Evolutionary conservation across 768 basidiomycete genomes (phyloP).

Genomic region (Pilatotrama ljubarskyi): DNA sequence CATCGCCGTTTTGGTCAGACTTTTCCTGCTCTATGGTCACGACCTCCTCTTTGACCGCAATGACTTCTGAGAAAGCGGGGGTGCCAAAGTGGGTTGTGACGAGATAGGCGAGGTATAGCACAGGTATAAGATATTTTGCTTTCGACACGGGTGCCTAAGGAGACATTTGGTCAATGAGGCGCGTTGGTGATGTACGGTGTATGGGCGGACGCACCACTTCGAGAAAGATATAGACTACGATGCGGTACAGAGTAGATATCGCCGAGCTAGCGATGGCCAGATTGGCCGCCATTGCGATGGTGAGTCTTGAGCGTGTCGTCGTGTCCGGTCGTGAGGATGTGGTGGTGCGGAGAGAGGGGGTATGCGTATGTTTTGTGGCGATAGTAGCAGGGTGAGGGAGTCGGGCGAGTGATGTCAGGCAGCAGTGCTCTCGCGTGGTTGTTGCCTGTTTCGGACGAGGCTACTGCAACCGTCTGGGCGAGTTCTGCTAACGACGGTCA

Average conservation of each 20-base stretch:
- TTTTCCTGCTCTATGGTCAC: constrained; percentile 12
- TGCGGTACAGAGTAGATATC: constrained; percentile 42
- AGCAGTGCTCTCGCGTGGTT: constrained; percentile 1
- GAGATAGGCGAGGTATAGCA: constrained; percentile 31
- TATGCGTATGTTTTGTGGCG: not conserved
- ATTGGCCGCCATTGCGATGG: constrained; percentile 14
- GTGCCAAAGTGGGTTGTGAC: constrained; percentile 16
- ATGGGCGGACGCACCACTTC: constrained; percentile 42
- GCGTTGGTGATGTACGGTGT: not conserved
- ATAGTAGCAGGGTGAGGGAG: not conserved
- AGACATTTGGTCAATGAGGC: not conserved
- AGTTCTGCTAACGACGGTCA: not conserved
- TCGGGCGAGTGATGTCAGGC: constrained; percentile 16
- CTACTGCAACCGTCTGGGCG: not conserved
- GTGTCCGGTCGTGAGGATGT: not conserved
- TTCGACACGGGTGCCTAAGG: constrained; percentile 43
- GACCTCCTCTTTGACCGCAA: constrained; percentile 16
- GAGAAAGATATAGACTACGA: constrained; percentile 49
- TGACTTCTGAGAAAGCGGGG: constrained; percentile 1
- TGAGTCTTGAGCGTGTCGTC: not conserved
- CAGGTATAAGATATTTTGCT: constrained; percentile 33
- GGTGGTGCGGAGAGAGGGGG: too few species aligned
- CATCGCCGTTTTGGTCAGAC: constrained; percentile 9
- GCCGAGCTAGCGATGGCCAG: constrained; percentile 26
- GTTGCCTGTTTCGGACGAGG: not conserved